Evolutionary conservation across 805 yeast genomes (phyloP).

Genomic region (Cyberlindnera subsufficiens): DNA sequence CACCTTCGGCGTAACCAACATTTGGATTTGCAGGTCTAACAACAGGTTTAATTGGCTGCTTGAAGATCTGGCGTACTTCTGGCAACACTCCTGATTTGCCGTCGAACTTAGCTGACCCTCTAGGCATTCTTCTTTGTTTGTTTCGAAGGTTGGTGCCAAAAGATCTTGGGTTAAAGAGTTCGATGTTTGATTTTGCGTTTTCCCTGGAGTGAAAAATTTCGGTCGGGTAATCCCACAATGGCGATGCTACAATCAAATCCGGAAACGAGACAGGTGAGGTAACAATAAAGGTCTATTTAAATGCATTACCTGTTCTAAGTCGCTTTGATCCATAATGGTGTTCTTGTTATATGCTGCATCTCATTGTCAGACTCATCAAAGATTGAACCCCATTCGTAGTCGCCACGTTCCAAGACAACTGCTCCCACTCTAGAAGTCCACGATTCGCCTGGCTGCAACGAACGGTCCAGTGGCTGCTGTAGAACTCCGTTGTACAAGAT

Average conservation of each 20-base stretch:
- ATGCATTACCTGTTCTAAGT: conserved; percentile 28
- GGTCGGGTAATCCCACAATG: conserved; percentile 7
- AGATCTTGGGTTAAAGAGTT: not conserved
- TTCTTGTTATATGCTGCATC: conserved; percentile 33
- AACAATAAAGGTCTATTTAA: no score
- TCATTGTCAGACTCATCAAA: conserved; percentile 40
- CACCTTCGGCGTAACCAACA: conserved; percentile 68
- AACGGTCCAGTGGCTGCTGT: conserved; percentile 44
- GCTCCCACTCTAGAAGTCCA: conserved; percentile 45
- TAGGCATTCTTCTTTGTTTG: conserved; percentile 32
- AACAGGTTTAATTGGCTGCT: conserved; percentile 40
- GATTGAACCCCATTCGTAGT: conserved; percentile 72
- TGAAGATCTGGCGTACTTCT: conserved; percentile 66
- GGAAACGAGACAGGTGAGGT: conserved; percentile 27
- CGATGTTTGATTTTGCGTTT: not conserved
- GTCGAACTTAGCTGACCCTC: conserved; percentile 40
- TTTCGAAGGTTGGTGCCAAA: no score
- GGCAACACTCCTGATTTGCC: conserved; percentile 81
- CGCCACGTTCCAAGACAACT: conserved; percentile 68
- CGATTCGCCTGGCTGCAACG: conserved; percentile 37
- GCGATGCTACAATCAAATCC: not conserved
- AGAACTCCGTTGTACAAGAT: conserved; percentile 69
- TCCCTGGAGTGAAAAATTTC: no score
- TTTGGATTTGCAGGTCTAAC: conserved; percentile 42
- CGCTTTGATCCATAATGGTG: conserved; percentile 30